Evolutionary conservation across 345 rosid genomes (phyloP), one percentile per base, ranked within the genome.

Genomic region (Acer yangbiense): DNA sequence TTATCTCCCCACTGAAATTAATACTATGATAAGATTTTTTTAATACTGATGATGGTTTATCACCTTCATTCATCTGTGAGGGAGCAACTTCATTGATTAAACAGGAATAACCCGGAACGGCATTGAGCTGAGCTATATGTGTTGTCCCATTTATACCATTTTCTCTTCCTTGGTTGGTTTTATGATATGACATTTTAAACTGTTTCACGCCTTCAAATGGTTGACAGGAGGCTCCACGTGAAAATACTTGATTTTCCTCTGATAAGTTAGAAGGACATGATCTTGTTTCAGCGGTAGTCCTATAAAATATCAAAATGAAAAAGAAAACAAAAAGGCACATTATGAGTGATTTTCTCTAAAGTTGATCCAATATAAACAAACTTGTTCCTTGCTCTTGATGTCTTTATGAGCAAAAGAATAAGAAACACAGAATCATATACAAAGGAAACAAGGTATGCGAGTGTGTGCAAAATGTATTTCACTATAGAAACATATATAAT

Each of bases 151-250:
- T 83, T 39, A 75, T 25, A 85, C 82, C 88, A 48, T 72, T 88
- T 80, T 83, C 83, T 82, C 80, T 76, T n/a, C 80, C 86, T 7
- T 74, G 80, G 41, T 54, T 73, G 16, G 82, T 79, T 79, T 84
- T 89, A 65, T 84, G 73, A 77, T 86, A 79, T 9, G 85, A 89
- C 81, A 87, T 64, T 32, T 87, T 91, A 85, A 86, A 80, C 69
- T 87, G 85, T 80, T 90, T 90, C 82, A 77, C 86, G 69, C 82
- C 90, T 81, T 87, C 82, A 81, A 77, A 62, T 18, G 85, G 71
- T 71, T 72, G 74, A 39, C 66, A 32, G 54, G 87, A 74, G 60
- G 81, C 80, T 68, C 84, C 91, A 48, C 81, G 77, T 64, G 88
- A 82, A 2, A 80, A 80, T 58, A 67, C 80, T 57, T 41, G 80